Conservation (phyloP, 345 rosid genomes). For the Aegle marmelos region DNA sequence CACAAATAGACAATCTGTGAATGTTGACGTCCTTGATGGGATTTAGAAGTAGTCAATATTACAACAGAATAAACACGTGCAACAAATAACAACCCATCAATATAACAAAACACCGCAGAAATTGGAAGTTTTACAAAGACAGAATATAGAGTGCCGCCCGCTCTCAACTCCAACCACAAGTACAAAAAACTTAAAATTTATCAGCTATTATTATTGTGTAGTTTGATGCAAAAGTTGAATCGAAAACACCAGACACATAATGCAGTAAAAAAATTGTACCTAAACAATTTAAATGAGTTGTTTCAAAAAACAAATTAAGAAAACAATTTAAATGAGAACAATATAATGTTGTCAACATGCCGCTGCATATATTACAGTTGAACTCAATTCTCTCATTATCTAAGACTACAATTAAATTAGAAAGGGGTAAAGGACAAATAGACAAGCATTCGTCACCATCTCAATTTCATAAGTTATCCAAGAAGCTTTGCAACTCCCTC, state of each 20-base stretch:
- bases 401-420: conserved; percentile 24
- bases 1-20: background rate
- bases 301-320: no score
- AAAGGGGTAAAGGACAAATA: background rate
- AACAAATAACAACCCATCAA: background rate
- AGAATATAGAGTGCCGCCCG: background rate
- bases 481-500: conserved; percentile 65
- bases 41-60: background rate
- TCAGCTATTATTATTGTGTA: background rate
- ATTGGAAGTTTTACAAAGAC: no score
- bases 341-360: conserved; percentile 18
- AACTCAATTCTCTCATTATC: conserved; percentile 23
- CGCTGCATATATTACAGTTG: conserved; percentile 56
- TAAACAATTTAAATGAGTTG: background rate
- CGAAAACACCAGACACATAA: background rate
- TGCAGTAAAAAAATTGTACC: background rate
- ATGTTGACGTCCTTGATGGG: background rate
- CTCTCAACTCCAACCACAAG: background rate
- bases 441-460: conserved; percentile 14
- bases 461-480: conserved; percentile 53
- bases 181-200: background rate
- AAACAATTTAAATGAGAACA: conserved; percentile 4
- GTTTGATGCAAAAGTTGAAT: background rate
- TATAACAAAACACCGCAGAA: background rate
- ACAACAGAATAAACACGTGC: background rate